phyloP scores from a whole-genome alignment of 1,284 basidiomycete genomes.

The Leccinum ponderosum region DNA sequence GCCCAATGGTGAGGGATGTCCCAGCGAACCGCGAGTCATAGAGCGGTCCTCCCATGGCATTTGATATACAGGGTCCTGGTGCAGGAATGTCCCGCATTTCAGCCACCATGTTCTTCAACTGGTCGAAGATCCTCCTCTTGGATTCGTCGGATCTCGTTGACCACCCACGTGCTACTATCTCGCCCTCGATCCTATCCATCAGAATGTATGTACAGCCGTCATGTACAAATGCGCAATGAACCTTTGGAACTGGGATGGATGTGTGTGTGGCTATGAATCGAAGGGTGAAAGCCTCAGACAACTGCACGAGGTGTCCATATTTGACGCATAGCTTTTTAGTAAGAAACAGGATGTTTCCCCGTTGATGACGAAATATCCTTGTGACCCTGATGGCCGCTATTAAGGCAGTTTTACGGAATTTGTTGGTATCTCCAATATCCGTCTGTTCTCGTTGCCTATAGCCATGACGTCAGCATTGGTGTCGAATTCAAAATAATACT shows the following conservation, averaged over 20 bases:
- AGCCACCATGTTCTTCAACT: slow-evolving; percentile 7
- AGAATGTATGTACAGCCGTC: slow-evolving; percentile 2
- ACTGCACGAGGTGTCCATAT: too few species aligned
- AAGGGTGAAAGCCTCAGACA: too few species aligned
- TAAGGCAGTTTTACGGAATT: too few species aligned
- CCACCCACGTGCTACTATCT: background rate
- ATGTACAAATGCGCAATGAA: slow-evolving; percentile 6
- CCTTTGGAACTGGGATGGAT: slow-evolving; percentile 2
- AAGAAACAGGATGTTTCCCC: too few species aligned
- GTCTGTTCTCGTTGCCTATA: too few species aligned
- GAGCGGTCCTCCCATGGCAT: slow-evolving; percentile 1
- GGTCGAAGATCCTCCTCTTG: background rate
- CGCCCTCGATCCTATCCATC: slow-evolving; percentile 7
- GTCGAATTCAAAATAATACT: too few species aligned
- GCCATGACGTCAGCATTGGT: too few species aligned
- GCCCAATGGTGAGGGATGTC: background rate
- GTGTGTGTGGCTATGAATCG: too few species aligned
- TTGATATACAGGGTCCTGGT: background rate
- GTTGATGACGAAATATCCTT: too few species aligned
- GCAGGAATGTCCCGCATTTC: background rate
- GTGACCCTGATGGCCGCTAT: too few species aligned
- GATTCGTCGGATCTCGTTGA: background rate
- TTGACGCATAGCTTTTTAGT: too few species aligned
- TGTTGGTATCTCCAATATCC: too few species aligned
- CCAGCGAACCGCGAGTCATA: background rate